Evolutionary conservation across 1,284 basidiomycete genomes (phyloP), one percentile per base, ranked within the genome.

Genomic region (Cystobasidium slooffiae): DNA sequence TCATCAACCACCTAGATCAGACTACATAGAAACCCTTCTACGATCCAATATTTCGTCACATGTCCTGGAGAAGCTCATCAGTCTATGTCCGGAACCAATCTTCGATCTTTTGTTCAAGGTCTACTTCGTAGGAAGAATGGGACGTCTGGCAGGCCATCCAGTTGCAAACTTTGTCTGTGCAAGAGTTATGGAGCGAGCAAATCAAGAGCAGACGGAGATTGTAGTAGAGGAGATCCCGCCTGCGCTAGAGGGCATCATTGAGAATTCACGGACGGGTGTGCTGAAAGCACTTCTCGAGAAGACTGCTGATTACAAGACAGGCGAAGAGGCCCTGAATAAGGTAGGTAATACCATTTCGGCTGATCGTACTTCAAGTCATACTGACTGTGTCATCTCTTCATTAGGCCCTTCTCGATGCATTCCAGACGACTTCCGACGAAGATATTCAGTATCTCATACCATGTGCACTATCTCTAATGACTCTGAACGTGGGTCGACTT

Each of bases 141-240:
- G 86, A 6, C 88, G 89, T 75, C 84, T 96, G 37, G 88, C 90
- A 5, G 76, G 76, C 24, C 94, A 97, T 82, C 93, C 94, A 1
- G 91, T 94, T 3, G 92, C 91, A 24, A 97, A 97, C 81, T 97
- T 93, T 79, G 93, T 96, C 18, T 86, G 94, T 6, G 90, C 93
- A 0, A 90, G 88, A 80, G 91, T 89, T 0, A 77, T 95, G 16
- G 86, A 87, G 64, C 85, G 91, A 51, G 81, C 89, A 20, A 85
- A 86, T 41, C 82, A 81, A 7, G 82, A 84, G 6, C 87, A 90
- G 75, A 81, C 96, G n/a, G 79, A 82, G 4, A 85, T 85, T n/a
- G 84, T 89, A 1, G 83, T 89, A 52, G 83, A 83, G 64, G 88
- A 89, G 75, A 86, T 92, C 80, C 65, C 82, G 84, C 86, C 83